Evolutionary conservation across 2,329 filamentous ascomycete species (phyloP), one percentile per base, ranked within the genome.

Genomic region (Diplodia seriata): DNA sequence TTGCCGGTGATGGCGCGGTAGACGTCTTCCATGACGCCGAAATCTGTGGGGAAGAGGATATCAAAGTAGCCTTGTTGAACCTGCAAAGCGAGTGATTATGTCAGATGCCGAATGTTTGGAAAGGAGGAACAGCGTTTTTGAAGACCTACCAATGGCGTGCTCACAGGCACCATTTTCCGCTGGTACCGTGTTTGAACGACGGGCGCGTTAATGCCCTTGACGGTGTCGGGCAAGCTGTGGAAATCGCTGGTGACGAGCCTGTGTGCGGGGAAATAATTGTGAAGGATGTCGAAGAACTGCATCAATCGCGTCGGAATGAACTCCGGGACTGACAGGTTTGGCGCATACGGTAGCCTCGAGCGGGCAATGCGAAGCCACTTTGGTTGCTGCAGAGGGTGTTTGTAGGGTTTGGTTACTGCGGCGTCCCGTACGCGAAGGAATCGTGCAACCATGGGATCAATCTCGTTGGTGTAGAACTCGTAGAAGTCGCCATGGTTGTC

Each of bases 1-100:
- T 96, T 95, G 38, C 94, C 94, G 0, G 95, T 99, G 73, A 98
- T 89, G 70, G 93, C 93, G 67, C 92, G 90, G 81, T 99, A 99
- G 73, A 98, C 89, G 74, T 93, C 89, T 80, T 98, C 93, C 80
- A 95, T 90, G 72, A 97, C 90, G 70, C 87, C 85, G 77, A 99
- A 99, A 80, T 99, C 91, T 12, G 95, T 99, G 0, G 95, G 95
- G 82, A 99, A 99, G 76, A 99, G 89, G 74, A 99, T 97, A 77
- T 99, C 96, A 77, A 99, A 99, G 81, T 97, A 98, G 55, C 95
- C 96, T 82, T 99, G 96, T 78, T 98, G 94, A 57, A 97, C 92
- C 92, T 96, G 71, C 50, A 12, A 26, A 9, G 53, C 14, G n/a
- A 59, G 8, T 8, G 14, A 1, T 40, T 29, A 36, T 43, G 23